A percentile compares a stretch with the other conserved stretches of the same genome.
These are phyloP conservation scores for Epichloe typhina DNA, from an alignment of 2,329 filamentous ascomycete genomes.

Conservation along the genomic window DNA sequence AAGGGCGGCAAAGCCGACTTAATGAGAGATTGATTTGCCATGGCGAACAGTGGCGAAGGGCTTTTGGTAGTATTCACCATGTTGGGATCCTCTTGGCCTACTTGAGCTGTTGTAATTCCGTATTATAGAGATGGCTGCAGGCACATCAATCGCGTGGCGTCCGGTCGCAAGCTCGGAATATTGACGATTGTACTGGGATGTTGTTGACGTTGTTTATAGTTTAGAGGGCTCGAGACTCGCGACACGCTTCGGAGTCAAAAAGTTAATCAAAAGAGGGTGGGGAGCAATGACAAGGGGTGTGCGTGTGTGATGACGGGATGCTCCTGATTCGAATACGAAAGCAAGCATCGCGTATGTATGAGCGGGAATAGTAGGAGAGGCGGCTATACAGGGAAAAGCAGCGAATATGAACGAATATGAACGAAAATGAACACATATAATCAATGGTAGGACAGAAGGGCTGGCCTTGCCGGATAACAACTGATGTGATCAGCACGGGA, in stretches of 20 bases:
- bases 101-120: not conserved
- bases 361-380: not conserved
- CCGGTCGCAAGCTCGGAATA: not conserved
- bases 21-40: constrained; percentile 42
- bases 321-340: not conserved
- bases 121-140: not conserved
- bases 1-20: constrained; percentile 61
- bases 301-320: not conserved
- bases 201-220: not conserved
- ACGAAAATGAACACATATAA: not conserved
- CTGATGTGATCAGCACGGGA: no score
- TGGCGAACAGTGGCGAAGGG: constrained; percentile 20
- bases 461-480: not conserved
- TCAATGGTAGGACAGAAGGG: not conserved
- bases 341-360: not conserved
- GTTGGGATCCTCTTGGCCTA: not conserved
- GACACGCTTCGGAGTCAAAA: not conserved
- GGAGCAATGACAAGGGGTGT: not conserved
- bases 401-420: not conserved
- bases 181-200: not conserved
- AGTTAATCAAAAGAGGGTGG: not conserved
- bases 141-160: not conserved
- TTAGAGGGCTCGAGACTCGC: not conserved
- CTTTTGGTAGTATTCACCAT: constrained; percentile 28
- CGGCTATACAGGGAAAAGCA: not conserved